Evolutionary conservation across 768 basidiomycete genomes (phyloP).

Genomic region (Pleurotus citrinopileatus): DNA sequence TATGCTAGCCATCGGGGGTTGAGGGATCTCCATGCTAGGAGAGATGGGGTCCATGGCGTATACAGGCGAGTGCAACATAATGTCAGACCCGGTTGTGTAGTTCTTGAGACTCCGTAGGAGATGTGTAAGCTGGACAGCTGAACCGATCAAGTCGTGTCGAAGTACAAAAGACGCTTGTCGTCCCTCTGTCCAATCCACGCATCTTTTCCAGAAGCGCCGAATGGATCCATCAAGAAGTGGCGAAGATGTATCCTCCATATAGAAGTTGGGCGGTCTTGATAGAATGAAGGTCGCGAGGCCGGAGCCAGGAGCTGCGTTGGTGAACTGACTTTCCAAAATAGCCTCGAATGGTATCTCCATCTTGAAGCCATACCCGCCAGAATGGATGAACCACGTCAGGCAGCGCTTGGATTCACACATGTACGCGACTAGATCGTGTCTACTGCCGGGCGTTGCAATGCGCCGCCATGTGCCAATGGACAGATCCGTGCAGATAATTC

Average conservation of each 20-base stretch:
- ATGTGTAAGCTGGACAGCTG: slow-evolving; percentile 56
- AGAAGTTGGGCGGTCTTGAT: slow-evolving; percentile 67
- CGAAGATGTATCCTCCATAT: slow-evolving; percentile 45
- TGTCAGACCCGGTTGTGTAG: slow-evolving; percentile 27
- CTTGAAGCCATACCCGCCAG: slow-evolving; percentile 73
- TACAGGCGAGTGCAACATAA: slow-evolving; percentile 33
- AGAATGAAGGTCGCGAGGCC: slow-evolving; percentile 65
- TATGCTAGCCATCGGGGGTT: slow-evolving; percentile 32
- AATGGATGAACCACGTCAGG: slow-evolving; percentile 78
- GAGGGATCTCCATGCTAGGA: slow-evolving; percentile 36
- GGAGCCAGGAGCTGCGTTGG: slow-evolving; percentile 48
- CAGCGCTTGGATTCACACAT: slow-evolving; percentile 63
- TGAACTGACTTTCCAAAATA: slow-evolving; percentile 57
- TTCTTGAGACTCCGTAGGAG: slow-evolving; percentile 46
- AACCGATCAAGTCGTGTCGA: slow-evolving; percentile 64
- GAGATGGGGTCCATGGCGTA: slow-evolving; percentile 27
- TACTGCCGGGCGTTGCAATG: slow-evolving; percentile 50
- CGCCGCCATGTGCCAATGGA: slow-evolving; percentile 80
- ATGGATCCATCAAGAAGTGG: slow-evolving; percentile 27
- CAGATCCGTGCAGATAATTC: slow-evolving; percentile 75
- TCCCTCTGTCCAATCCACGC: slow-evolving; percentile 76
- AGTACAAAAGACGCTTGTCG: slow-evolving; percentile 63
- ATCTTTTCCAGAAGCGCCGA: slow-evolving; percentile 55
- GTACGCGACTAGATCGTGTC: slow-evolving; percentile 74
- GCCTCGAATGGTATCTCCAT: slow-evolving; percentile 77